These are phyloP conservation scores for Nannochloropsis gaditana DNA, from an alignment of 108 stramenopile genomes.

Conservation along the genomic window DNA sequence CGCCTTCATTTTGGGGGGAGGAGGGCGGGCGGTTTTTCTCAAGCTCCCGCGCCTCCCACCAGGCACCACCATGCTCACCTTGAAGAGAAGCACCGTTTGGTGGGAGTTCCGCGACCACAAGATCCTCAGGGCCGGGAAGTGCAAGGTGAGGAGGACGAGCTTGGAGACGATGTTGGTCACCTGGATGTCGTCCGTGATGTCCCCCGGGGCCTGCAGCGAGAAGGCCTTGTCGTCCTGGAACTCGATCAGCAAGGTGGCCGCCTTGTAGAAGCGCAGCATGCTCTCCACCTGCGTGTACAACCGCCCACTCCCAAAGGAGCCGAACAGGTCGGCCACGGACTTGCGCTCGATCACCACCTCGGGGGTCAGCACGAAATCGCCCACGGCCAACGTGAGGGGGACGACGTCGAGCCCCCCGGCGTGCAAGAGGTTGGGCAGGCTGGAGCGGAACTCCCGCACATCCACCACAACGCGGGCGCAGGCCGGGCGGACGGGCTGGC, in stretches of 20 bases:
- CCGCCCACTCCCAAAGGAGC: conserved; percentile 82
- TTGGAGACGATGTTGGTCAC: conserved; percentile 73
- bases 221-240: conserved; percentile 84
- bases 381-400: conserved; percentile 82
- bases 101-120: conserved; percentile 88
- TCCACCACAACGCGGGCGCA: conserved; percentile 65
- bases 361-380: conserved; percentile 92
- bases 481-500: neutral
- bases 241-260: conserved; percentile 82
- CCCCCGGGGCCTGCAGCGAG: conserved; percentile 67
- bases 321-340: conserved; percentile 85
- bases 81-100: conserved; percentile 83
- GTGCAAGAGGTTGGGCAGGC: conserved; percentile 89
- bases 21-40: neutral
- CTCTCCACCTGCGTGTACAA: conserved; percentile 79
- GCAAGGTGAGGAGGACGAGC: conserved; percentile 69
- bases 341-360: conserved; percentile 94
- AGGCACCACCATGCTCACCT: conserved; percentile 25
- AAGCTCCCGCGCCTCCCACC: no score
- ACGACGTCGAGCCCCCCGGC: conserved; percentile 78
- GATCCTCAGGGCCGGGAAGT: conserved; percentile 82
- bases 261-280: conserved; percentile 84
- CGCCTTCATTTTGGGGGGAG: conserved; percentile 29
- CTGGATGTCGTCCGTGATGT: conserved; percentile 73
- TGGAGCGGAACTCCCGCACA: conserved; percentile 91